Conservation (phyloP, 192 early-diverging fungal species). For the Podila horticola region DNA sequence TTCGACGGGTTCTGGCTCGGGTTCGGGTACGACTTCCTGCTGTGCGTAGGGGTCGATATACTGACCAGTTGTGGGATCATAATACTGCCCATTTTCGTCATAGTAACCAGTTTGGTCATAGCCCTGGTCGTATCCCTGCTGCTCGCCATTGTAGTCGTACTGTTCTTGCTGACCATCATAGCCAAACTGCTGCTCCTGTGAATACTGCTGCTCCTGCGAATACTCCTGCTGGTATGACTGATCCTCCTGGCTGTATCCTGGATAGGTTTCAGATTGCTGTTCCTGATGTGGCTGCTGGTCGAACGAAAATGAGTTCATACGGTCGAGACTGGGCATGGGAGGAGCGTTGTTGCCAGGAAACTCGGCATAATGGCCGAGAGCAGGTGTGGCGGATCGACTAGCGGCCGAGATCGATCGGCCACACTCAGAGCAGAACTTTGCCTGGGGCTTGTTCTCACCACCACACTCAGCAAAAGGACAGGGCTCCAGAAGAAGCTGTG, state of each 20-base stretch:
- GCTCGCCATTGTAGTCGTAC: constrained; percentile 9
- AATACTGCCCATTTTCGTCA: constrained; percentile 34
- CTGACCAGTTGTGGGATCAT: constrained; percentile 28
- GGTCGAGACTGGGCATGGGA: constrained; percentile 32
- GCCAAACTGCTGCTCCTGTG: not conserved
- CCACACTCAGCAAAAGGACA: constrained; percentile 61
- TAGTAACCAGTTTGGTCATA: constrained; percentile 36
- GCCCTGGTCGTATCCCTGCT: constrained; percentile 29
- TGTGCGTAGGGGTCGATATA: constrained; percentile 29
- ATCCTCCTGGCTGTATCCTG: constrained; percentile 1
- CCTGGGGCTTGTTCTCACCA: constrained; percentile 62
- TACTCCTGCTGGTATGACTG: constrained; percentile 2
- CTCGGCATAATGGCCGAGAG: constrained; percentile 23
- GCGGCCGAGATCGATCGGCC: constrained; percentile 56
- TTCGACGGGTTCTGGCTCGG: constrained; percentile 24
- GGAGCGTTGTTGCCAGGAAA: constrained; percentile 12
- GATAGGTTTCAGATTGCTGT: not conserved
- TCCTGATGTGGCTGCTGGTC: constrained; percentile 18
- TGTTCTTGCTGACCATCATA: constrained; percentile 1
- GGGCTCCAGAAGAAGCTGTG: constrained; percentile 23
- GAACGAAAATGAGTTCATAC: constrained; percentile 31
- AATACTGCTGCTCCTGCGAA: not conserved
- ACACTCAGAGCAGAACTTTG: constrained; percentile 71
- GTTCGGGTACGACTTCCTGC: constrained; percentile 26
- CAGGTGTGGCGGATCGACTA: constrained; percentile 55